phyloP scores from a whole-genome alignment of 2,329 filamentous ascomycete species.

The Calonectria hawksworthii region DNA sequence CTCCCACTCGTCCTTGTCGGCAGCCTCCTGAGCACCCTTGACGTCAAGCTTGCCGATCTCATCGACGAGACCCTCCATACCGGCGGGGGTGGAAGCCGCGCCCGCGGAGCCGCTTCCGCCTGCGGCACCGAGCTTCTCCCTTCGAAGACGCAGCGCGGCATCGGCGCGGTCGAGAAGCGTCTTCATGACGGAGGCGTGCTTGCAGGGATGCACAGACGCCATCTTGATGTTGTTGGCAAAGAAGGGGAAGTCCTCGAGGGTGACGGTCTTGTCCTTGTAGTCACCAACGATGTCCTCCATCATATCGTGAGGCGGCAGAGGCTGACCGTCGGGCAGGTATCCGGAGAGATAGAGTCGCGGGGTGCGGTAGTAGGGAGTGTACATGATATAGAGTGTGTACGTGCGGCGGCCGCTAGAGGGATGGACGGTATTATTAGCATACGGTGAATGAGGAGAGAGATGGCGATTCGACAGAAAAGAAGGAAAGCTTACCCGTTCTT shows the following conservation, averaged over 20 bases:
- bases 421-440: background rate
- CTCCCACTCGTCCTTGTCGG: constrained; percentile 74
- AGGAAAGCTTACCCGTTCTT: constrained; percentile 62
- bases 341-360: constrained; percentile 95
- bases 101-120: constrained; percentile 58
- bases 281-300: constrained; percentile 98
- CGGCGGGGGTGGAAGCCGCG: constrained; percentile 57
- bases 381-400: constrained; percentile 99
- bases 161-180: constrained; percentile 95
- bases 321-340: constrained; percentile 84
- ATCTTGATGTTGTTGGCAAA: constrained; percentile 94
- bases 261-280: constrained; percentile 99
- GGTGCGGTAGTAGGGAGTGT: constrained; percentile 96
- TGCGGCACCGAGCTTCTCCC: constrained; percentile 80
- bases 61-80: constrained; percentile 89
- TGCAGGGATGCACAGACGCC: constrained; percentile 96
- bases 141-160: constrained; percentile 88
- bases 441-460: too few relatives aligned
- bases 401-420: constrained; percentile 87
- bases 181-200: constrained; percentile 98
- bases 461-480: too few relatives aligned
- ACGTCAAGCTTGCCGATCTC: constrained; percentile 78
- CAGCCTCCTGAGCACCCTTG: constrained; percentile 64
- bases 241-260: constrained; percentile 96
- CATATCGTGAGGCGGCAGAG: constrained; percentile 86